Evolutionary conservation across 176 grass and related monocot genomes (phyloP).

Genomic region (Carex pumila): DNA sequence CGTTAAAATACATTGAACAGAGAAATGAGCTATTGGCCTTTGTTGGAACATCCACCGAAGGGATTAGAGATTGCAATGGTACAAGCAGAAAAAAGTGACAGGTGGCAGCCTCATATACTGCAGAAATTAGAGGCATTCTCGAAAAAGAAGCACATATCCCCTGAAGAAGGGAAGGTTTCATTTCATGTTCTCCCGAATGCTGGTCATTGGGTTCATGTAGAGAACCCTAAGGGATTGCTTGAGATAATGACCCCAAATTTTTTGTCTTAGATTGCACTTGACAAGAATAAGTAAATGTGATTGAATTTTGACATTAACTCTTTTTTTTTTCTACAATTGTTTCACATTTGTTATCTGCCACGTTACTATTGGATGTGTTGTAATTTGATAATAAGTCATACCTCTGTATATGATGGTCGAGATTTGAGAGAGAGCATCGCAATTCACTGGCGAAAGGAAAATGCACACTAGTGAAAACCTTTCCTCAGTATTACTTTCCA

Average conservation of each 20-base stretch:
- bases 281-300: not conserved
- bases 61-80: conserved; percentile 69
- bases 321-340: not conserved
- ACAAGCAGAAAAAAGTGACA: conserved; percentile 78
- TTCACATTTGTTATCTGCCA: not conserved
- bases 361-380: not conserved
- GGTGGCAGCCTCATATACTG: conserved; percentile 65
- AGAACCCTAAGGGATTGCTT: conserved; percentile 84
- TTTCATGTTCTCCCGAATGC: conserved; percentile 70
- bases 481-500: not conserved
- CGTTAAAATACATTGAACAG: conserved; percentile 18
- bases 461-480: not conserved
- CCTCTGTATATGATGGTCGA: not conserved
- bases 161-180: conserved; percentile 54
- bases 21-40: conserved; percentile 63
- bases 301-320: not conserved
- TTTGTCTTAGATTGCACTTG: conserved; percentile 12
- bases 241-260: conserved; percentile 78
- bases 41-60: conserved; percentile 74
- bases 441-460: not conserved
- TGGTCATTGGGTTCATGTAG: conserved; percentile 93
- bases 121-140: conserved; percentile 56
- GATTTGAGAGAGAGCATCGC: not conserved
- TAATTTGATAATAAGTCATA: not conserved
- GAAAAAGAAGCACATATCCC: conserved; percentile 15